Percentiles rank a stretch among this genome's conserved stretches.
Evolutionary conservation across 1,139 yeast genomes (phyloP).

Genomic region (Zhuliangozyma blackwelliae): DNA sequence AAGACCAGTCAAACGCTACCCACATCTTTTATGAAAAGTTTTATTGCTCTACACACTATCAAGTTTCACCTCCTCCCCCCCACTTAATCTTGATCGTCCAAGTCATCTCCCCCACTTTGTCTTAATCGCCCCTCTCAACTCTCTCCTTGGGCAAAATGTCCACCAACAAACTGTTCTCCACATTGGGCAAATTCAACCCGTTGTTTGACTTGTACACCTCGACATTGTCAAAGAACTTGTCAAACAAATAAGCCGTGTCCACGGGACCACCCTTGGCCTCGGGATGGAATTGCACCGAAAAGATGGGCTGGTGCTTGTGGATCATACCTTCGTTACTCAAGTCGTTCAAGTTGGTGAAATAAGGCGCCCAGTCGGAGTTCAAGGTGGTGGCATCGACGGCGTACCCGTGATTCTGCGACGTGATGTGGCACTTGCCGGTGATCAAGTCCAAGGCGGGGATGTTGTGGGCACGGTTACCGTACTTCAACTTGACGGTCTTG

Average conservation of each 20-base stretch:
- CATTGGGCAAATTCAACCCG: constrained; percentile 42
- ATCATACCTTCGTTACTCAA: constrained; percentile 97
- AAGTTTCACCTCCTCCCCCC: no score
- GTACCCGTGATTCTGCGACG: constrained; percentile 97
- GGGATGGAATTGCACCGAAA: constrained; percentile 97
- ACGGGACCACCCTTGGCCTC: constrained; percentile 99
- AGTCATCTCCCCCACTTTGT: no score
- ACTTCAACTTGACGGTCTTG: constrained; percentile 84
- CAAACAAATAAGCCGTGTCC: constrained; percentile 86
- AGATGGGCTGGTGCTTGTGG: constrained; percentile 79
- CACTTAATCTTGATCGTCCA: no score
- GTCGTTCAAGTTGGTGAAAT: constrained; percentile 89
- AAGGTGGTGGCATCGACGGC: constrained; percentile 86
- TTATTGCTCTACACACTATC: no score
- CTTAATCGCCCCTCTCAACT: constrained; percentile 35
- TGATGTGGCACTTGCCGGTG: constrained; percentile 92
- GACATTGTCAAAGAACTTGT: constrained; percentile 77
- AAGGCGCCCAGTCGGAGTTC: constrained; percentile 74
- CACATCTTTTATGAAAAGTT: no score
- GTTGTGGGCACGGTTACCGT: constrained; percentile 98
- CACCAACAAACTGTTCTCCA: constrained; percentile 57
- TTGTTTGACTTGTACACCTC: constrained; percentile 46
- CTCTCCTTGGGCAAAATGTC: constrained; percentile 85
- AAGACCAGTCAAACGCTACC: no score
- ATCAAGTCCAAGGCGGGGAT: constrained; percentile 90